Evolutionary conservation across 148 eudicot species (phyloP), one percentile per base, ranked within the genome.

Genomic region (Drosera capensis): DNA sequence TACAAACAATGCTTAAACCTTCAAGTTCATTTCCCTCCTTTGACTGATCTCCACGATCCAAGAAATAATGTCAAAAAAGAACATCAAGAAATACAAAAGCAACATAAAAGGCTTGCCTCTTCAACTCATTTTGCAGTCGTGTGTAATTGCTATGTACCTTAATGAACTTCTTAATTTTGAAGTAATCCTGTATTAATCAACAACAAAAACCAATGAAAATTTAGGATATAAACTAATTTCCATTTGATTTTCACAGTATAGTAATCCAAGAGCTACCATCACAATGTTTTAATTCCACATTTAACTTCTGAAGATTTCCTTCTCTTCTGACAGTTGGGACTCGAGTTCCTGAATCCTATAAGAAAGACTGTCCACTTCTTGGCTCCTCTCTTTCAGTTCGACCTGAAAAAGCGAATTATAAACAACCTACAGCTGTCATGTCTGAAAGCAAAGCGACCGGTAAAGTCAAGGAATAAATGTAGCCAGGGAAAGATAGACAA

Each of bases 61-160:
- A n/a, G n/a, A n/a, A n/a, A n/a, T n/a, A n/a, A n/a, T n/a, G n/a
- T n/a, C n/a, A n/a, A n/a, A n/a, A n/a, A n/a, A 34, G 38, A 15
- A 3, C 38, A 5, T 34, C 2, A 11, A 34, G 13, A 11, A 34
- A 34, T 9, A 11, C 13, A 9, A 3, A 4, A 34, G n/a, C 5
- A 5, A 34, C 38, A 5, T 34, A 34, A 0, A 4, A 40, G 41
- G 49, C 67, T 60, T 75, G 63, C 97, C 81, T 75, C 70, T 73
- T 80, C 8, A 88, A 50, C 45, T 84, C 87, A 58, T 80, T 81
- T 63, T 84, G 83, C 70, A 88, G 53, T 23, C 71, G 60, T 40
- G 58, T 55, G 59, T 73, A 78, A 45, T 57, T 76, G 55, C 44
- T 63, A 58, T 80, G 80, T 39, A 79, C 83, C 45, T 49, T 58